Percentiles rank a stretch among this genome's conserved stretches.
Conservation (phyloP, 164 flowering plant genomes). For the Vitis riparia region DNA sequence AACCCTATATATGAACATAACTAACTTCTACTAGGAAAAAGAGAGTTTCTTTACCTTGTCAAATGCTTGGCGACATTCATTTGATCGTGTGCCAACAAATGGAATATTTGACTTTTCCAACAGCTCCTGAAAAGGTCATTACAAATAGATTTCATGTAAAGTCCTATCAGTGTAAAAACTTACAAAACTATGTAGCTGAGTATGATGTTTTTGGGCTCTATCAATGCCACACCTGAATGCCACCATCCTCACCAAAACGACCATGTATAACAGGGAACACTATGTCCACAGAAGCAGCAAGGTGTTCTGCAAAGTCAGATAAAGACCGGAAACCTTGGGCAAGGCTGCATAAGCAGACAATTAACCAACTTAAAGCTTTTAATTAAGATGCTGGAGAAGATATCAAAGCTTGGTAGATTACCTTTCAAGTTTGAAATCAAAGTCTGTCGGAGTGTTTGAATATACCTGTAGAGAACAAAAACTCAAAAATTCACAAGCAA, state of each 20-base stretch:
- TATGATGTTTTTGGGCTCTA: background rate
- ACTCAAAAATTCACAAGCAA: background rate
- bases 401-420: constrained; percentile 13
- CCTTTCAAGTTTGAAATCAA: constrained; percentile 95
- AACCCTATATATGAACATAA: background rate
- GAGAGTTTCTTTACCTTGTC: constrained; percentile 60
- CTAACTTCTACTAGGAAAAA: background rate
- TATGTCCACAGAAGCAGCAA: constrained; percentile 75
- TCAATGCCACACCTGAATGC: constrained; percentile 63
- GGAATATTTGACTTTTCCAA: constrained; percentile 75
- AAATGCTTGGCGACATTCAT: constrained; percentile 76
- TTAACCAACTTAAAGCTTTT: background rate
- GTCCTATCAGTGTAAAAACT: background rate
- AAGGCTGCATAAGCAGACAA: constrained; percentile 48
- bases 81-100: constrained; percentile 81
- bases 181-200: background rate
- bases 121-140: constrained; percentile 53
- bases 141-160: background rate
- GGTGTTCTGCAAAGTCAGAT: constrained; percentile 75
- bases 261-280: constrained; percentile 95
- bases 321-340: constrained; percentile 78
- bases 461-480: constrained; percentile 46
- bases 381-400: background rate
- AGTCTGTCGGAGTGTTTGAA: constrained; percentile 96
- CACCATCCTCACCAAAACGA: constrained; percentile 94